Evolutionary conservation across 352 stramenopile genomes (phyloP), one percentile per base, ranked within the genome.

Genomic region (Peronospora farinosa): DNA sequence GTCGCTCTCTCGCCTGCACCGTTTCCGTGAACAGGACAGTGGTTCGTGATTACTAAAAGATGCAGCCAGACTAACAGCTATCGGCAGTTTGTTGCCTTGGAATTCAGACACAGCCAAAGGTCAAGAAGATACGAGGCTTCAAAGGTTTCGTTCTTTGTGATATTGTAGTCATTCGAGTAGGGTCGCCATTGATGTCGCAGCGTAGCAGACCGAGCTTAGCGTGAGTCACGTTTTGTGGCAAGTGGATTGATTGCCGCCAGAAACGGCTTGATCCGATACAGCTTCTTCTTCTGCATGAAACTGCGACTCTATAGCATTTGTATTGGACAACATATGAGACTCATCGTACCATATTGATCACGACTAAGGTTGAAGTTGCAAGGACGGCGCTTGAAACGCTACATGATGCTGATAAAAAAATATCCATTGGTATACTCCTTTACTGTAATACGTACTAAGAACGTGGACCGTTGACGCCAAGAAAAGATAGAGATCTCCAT

Each of bases 141-240:
- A n/a, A 64, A 54, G 31, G 46, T 51, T 58, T 61, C 54, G 31
- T 67, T 67, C 36, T 51, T 17, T 39, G 60, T 64, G 28, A 36
- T 56, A 30, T 19, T 35, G 6, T 58, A 63, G 56, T 44, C 19
- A 41, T 10, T 23, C 5, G 16, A 41, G 15, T 41, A 12, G 36
- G n/a, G 31, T 50, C 43, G 43, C 17, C 11, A 41, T 30, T 16
- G 30, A 16, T 56, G 40, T 57, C 40, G 23, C 40, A 49, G 23
- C 40, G 15, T 30, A 51, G 36, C 12, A 39, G n/a, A 30, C 25
- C 6, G 15, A 43, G 16, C 28, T 21, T 21, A 47, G 15, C n/a
- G 8, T 35, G 8, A 4, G 10, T 9, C 31, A 35, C 11, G 8
- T 15, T 35, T 35, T 35, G 31, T 35, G 11, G 31, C 11, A n/a